Evolutionary conservation across 148 eudicot genomes (phyloP).

Genomic region (Bassia scoparia): DNA sequence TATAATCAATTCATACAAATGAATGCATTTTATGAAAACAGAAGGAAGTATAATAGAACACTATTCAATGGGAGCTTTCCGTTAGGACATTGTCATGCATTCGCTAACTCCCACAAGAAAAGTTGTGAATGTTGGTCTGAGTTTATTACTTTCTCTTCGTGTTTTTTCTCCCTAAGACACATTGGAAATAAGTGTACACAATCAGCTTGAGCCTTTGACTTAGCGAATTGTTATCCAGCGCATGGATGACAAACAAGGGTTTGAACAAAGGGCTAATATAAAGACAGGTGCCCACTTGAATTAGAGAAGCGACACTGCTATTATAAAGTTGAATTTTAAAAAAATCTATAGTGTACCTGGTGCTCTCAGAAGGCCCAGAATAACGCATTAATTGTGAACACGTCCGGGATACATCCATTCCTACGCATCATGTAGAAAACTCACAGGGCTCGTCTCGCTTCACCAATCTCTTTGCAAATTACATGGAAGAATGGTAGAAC

Average conservation of each 20-base stretch:
- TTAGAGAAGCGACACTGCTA: no score
- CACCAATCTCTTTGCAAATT: constrained; percentile 80
- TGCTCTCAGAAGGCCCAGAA: constrained; percentile 84
- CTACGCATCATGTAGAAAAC: constrained; percentile 91
- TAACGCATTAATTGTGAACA: constrained; percentile 74
- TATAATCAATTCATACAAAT: no score
- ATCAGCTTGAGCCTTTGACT: constrained; percentile 1
- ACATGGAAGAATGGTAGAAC: constrained; percentile 88
- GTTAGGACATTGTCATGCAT: no score
- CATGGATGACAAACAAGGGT: background rate
- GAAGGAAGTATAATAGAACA: no score
- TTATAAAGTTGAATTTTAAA: constrained; percentile 5
- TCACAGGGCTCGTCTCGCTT: constrained; percentile 73
- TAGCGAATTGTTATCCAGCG: background rate
- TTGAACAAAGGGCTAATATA: background rate
- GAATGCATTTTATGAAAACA: no score
- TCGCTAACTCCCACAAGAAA: no score
- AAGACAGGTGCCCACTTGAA: no score
- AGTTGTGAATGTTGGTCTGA: no score
- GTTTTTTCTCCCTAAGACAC: background rate
- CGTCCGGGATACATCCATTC: constrained; percentile 81
- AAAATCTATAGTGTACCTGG: constrained; percentile 55
- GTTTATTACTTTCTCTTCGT: background rate
- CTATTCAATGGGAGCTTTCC: no score
- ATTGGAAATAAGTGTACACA: background rate